Base-by-base conservation (phyloP, 257 asterid genomes). In the Solanum dulcamara region DNA sequence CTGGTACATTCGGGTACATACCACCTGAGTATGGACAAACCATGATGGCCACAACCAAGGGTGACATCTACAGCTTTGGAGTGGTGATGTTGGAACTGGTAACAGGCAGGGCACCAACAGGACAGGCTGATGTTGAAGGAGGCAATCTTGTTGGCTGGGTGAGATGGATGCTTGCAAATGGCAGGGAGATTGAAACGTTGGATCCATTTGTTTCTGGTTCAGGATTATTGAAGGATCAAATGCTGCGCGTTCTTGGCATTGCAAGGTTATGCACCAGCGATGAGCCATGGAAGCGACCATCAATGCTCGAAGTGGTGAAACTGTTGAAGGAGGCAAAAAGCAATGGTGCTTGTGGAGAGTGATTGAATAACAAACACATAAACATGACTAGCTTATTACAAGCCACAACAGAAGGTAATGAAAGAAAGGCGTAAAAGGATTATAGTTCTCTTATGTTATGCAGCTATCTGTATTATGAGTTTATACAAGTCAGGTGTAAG, bases 121-220 rank as follows among this genome's bases (percentile, higher is more conserved):
- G 98, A 33, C 98, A 95, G 80, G 88, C 91, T 6, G 98, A 95
- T 40, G 88, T 88, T 4, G 98, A 95, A 81, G 98, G 98, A 20
- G 98, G 98, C 15, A 95, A 95, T 83, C 93, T 94, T 18, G 98
- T 95, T 9, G 99, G 99, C 2, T 95, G 99, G 98, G 94, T 92
- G 42, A 91, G 96, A 86, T 87, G 94, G 90, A 93, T 94, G 98
- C 85, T 67, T 24, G 91, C 84, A 0, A 86, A 80, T 9, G 93
- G 96, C 0, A 88, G 88, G 89, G 93, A 91, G 51, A 2, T 10
- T 72, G 90, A 93, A 66, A 85, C 88, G 12, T 75, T 93, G 3
- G 97, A 91, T 59, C 88, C 89, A 0, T 35, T 50, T 42, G 72
- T 89, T 75, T 84, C 85, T 11, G 81, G 83, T 64, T 83, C 87